A percentile compares a stretch with the other conserved stretches of the same genome.
phyloP scores from a whole-genome alignment of 179 eudicot species.

The Patellifolia procumbens region DNA sequence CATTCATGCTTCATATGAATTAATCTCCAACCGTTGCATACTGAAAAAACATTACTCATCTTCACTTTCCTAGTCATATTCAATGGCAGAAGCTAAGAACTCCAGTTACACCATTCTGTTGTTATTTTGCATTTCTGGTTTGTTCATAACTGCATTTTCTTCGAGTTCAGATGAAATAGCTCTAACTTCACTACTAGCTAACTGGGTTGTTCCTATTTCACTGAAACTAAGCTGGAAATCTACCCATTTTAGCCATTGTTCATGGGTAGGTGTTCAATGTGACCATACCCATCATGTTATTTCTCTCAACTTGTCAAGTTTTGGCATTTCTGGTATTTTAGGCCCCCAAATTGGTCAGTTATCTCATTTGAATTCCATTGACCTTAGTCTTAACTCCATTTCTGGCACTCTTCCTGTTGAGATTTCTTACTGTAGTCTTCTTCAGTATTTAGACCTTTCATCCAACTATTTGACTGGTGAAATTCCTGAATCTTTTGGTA shows the following conservation, averaged over 20 bases:
- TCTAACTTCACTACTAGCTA: constrained; percentile 44
- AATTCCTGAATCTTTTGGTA: constrained; percentile 25
- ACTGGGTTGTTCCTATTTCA: constrained; percentile 54
- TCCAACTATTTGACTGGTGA: constrained; percentile 18
- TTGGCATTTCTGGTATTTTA: constrained; percentile 30
- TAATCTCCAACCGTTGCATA: background rate
- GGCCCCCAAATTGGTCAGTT: constrained; percentile 29
- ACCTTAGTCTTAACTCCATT: constrained; percentile 26
- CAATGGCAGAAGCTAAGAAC: constrained; percentile 13
- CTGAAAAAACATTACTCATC: constrained; percentile 10
- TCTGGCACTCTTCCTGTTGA: constrained; percentile 31
- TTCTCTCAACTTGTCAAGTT: constrained; percentile 46
- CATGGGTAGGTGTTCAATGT: constrained; percentile 69
- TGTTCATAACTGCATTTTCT: constrained; percentile 23
- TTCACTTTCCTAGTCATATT: background rate
- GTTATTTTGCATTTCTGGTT: constrained; percentile 8
- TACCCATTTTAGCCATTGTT: constrained; percentile 62
- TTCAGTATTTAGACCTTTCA: constrained; percentile 22
- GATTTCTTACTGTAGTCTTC: constrained; percentile 17
- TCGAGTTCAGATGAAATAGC: constrained; percentile 50
- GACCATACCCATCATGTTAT: constrained; percentile 37
- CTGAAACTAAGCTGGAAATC: too few relatives aligned
- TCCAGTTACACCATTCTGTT: background rate
- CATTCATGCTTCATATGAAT: background rate
- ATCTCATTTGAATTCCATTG: constrained; percentile 20